Evolutionary conservation across 1,284 basidiomycete genomes (phyloP).

Genomic region (Microbotryomycetes sp.): DNA sequence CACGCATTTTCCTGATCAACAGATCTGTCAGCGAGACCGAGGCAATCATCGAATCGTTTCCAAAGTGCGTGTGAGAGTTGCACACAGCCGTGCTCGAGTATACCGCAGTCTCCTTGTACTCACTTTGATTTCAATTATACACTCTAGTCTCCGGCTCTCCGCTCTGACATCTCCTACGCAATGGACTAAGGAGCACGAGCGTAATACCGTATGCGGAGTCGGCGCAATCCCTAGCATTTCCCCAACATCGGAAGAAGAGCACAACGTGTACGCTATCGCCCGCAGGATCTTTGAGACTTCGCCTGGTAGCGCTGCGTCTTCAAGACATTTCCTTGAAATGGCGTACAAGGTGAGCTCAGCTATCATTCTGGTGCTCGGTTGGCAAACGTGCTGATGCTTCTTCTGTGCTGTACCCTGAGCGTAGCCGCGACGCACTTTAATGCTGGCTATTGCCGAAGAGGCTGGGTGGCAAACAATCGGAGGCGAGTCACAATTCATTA

Average conservation of each 20-base stretch:
- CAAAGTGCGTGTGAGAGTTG: constrained; percentile 1
- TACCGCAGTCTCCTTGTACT: not conserved
- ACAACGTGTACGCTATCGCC: constrained; percentile 37
- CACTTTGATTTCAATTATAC: not conserved
- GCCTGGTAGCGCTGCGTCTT: not conserved
- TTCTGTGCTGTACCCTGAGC: not conserved
- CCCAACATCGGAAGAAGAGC: constrained; percentile 35
- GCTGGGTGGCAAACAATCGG: constrained; percentile 33
- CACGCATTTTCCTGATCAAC: constrained; percentile 72
- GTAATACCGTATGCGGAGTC: constrained; percentile 20
- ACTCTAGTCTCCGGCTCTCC: not conserved
- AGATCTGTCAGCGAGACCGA: constrained; percentile 65
- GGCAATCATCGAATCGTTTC: constrained; percentile 6
- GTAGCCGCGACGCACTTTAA: constrained; percentile 34
- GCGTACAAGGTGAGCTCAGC: constrained; percentile 36
- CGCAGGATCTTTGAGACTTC: constrained; percentile 27
- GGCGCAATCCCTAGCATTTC: constrained; percentile 39
- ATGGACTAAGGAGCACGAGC: constrained; percentile 9
- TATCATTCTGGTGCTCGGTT: not conserved
- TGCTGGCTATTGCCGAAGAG: constrained; percentile 27
- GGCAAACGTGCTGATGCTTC: not conserved
- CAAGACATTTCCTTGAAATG: constrained; percentile 36
- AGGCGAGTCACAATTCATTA: not conserved
- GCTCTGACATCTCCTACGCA: constrained; percentile 8
- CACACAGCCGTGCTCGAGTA: not conserved